Percentiles rank a stretch among this genome's conserved stretches.
Evolutionary conservation across 768 basidiomycete species (phyloP).

Genomic region (Phanerochaete sordida): DNA sequence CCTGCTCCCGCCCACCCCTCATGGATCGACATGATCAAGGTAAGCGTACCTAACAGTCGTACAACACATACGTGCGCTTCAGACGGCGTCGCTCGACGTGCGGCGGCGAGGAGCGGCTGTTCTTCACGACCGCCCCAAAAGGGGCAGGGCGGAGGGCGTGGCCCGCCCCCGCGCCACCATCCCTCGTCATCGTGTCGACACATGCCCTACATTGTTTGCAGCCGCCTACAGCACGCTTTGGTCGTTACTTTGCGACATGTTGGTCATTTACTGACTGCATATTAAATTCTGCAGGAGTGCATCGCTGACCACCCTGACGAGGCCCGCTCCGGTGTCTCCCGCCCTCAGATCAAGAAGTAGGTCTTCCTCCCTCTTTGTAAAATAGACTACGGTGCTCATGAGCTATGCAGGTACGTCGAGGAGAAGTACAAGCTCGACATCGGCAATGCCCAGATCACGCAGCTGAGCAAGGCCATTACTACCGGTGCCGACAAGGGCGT

Average conservation of each 20-base stretch:
- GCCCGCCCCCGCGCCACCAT: conserved; percentile 26
- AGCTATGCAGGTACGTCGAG: conserved; percentile 67
- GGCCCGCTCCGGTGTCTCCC: conserved; percentile 79
- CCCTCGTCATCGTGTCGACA: conserved; percentile 10
- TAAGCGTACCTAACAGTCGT: conserved; percentile 28
- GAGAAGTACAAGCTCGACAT: conserved; percentile 79
- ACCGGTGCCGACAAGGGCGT: conserved; percentile 79
- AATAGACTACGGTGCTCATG: conserved; percentile 16
- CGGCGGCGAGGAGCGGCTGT: conserved; percentile 8
- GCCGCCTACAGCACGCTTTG: neutral
- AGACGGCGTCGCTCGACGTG: neutral
- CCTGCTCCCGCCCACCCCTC: conserved; percentile 46
- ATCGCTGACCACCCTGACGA: conserved; percentile 72
- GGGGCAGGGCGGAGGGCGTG: conserved; percentile 40
- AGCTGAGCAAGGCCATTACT: conserved; percentile 78
- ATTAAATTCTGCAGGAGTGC: conserved; percentile 60
- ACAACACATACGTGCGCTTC: conserved; percentile 14
- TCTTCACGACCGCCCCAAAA: conserved; percentile 29
- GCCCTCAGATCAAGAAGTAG: conserved; percentile 92
- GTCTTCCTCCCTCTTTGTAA: conserved; percentile 24
- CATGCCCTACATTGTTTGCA: conserved; percentile 3
- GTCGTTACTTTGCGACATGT: neutral
- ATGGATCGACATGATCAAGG: conserved; percentile 83
- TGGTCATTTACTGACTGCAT: conserved; percentile 13
- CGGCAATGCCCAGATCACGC: conserved; percentile 70